phyloP scores from a whole-genome alignment of 2,329 filamentous ascomycete genomes.

The Claviceps pazoutovae region DNA sequence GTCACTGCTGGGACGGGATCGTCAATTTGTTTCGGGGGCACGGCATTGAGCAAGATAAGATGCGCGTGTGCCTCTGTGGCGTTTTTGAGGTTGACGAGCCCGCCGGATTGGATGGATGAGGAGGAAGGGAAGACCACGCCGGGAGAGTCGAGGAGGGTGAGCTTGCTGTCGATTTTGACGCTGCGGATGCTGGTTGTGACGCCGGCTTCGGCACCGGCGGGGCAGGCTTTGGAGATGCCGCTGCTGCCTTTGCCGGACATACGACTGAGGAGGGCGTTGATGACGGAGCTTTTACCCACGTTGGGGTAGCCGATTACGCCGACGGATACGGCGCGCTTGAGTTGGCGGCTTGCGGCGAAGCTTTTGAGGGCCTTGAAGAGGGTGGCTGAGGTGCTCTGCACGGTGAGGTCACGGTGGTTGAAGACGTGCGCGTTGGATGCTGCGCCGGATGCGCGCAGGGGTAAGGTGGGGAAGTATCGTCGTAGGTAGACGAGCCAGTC shows the following conservation, averaged over 20 bases:
- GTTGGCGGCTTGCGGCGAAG: conserved; percentile 66
- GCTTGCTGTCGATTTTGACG: conserved; percentile 89
- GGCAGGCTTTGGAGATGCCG: conserved; percentile 50
- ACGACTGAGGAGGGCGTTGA: conserved; percentile 76
- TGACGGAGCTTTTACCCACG: conserved; percentile 91
- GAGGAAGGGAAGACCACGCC: conserved; percentile 84
- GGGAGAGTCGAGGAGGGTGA: conserved; percentile 85
- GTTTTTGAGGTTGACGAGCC: conserved; percentile 40
- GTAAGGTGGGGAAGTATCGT: conserved; percentile 81
- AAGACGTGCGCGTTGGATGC: conserved; percentile 81
- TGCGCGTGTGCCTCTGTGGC: conserved; percentile 64
- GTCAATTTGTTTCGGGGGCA: conserved; percentile 87
- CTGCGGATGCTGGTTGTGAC: conserved; percentile 79
- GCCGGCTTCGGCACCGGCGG: conserved; percentile 79
- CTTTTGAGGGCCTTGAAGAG: conserved; percentile 84
- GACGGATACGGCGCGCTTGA: conserved; percentile 82
- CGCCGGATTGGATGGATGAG: conserved; percentile 21
- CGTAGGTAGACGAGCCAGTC: conserved; percentile 75
- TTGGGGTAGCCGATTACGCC: conserved; percentile 94
- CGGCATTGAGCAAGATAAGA: conserved; percentile 75
- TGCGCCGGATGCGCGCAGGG: conserved; percentile 69
- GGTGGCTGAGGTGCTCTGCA: conserved; percentile 70
- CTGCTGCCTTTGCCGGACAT: conserved; percentile 50
- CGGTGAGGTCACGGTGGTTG: conserved; percentile 79
- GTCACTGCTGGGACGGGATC: conserved; percentile 81